These are phyloP conservation scores for Ganoderma sinense DNA, from an alignment of 1,284 basidiomycete genomes.

Conservation along the genomic window DNA sequence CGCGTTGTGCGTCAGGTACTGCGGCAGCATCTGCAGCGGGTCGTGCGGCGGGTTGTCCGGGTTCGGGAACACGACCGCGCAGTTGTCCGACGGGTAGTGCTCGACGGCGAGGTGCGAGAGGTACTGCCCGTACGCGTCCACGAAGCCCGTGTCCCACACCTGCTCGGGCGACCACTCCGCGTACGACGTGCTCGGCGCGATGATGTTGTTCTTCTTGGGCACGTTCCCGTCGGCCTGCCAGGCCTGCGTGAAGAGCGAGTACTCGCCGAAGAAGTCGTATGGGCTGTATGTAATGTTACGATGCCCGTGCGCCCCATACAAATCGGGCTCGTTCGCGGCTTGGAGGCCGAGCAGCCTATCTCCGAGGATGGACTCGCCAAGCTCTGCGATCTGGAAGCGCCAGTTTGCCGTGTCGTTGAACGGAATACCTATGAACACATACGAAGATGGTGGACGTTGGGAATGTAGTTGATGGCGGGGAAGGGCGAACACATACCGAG, in stretches of 20 bases:
- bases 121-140: slow-evolving; percentile 47
- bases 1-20: slow-evolving; percentile 65
- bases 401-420: slow-evolving; percentile 62
- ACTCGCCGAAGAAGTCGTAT: slow-evolving; percentile 58
- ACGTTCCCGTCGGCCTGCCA: slow-evolving; percentile 53
- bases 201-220: slow-evolving; percentile 54
- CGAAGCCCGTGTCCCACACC: slow-evolving; percentile 56
- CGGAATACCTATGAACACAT: slow-evolving; percentile 46
- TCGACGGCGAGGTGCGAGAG: slow-evolving; percentile 55
- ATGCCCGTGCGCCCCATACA: slow-evolving; percentile 53
- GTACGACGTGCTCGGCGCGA: slow-evolving; percentile 54
- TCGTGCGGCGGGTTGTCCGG: slow-evolving; percentile 39
- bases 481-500: slow-evolving; percentile 39
- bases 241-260: slow-evolving; percentile 49
- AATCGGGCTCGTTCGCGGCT: slow-evolving; percentile 77
- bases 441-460: no score
- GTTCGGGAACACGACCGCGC: slow-evolving; percentile 42
- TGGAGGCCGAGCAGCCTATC: slow-evolving; percentile 64
- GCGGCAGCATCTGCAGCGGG: slow-evolving; percentile 59
- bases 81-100: slow-evolving; percentile 59
- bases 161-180: slow-evolving; percentile 44
- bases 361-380: slow-evolving; percentile 61
- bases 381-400: slow-evolving; percentile 59
- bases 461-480: not conserved
- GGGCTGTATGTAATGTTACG: slow-evolving; percentile 50